Base-by-base conservation (phyloP, 1,284 basidiomycete genomes). In the Polyporus tsugae region DNA sequence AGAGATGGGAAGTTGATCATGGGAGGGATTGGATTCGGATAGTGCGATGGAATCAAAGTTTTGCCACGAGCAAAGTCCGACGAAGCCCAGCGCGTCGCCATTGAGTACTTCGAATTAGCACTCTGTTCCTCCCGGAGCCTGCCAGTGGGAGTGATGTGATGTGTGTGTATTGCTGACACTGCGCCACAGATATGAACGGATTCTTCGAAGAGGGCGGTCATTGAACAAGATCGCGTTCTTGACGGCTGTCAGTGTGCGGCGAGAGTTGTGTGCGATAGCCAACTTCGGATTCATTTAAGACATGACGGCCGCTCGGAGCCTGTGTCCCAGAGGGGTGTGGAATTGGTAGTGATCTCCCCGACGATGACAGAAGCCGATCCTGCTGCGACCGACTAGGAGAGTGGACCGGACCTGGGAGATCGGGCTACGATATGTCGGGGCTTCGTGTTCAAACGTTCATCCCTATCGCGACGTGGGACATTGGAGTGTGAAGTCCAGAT, bases 1-100 rank as follows among this genome's bases (percentile, higher is more conserved):
- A 33, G 66, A 61, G 66, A 71, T 68, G 65, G 70, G 62, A 63
- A 53, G 64, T 60, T 60, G 66, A 70, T 67, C 29, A 29, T 63
- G 63, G 22, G 62, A 38, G 65, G 58, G 39, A 60, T 60, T 39
- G 58, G 36, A 60, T 60, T 41, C 39, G 58, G 39, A 60, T 60
- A 22, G 22, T 10, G 17, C 66, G 69, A 70, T 67, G 66, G n/a
- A 44, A 63, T 67, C 58, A 67, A 42, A 41, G 62, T 63, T 63
- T 60, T 60, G 46, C 41, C 33, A 60, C 57, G 33, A 55, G 46
- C 62, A 41, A 67, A 66, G 65, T 62, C 65, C 60, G 65, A 49
- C 49, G 60, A 57, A 44, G 59, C 17, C 49, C 36, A 33, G 17
- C 38, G 62, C 29, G 49, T 57, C 25, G 49, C 58, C 36, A 60